Evolutionary conservation across 164 flowering plant species (phyloP).

Genomic region (Tinospora cordifolia): DNA sequence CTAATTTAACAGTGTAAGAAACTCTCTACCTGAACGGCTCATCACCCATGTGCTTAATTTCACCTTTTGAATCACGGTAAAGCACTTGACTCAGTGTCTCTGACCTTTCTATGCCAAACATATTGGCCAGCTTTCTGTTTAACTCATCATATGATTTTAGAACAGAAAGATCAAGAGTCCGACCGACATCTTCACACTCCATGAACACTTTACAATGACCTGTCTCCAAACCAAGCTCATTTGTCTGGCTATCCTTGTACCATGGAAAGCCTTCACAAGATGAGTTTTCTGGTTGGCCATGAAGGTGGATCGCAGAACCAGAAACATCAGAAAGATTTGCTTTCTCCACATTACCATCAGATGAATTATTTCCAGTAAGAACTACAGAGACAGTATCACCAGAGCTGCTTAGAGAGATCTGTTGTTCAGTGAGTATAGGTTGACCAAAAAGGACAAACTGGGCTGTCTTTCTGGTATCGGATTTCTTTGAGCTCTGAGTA

Average conservation of each 20-base stretch:
- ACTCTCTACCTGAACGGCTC: conserved; percentile 51
- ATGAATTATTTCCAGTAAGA: conserved; percentile 36
- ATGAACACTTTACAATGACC: conserved; percentile 62
- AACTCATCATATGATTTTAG: conserved; percentile 52
- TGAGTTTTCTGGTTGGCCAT: conserved; percentile 24
- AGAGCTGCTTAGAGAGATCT: conserved; percentile 42
- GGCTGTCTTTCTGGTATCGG: conserved; percentile 30
- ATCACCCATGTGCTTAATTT: conserved; percentile 42
- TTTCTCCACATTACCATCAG: conserved; percentile 40
- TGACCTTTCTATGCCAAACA: conserved; percentile 42
- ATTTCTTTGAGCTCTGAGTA: conserved; percentile 23
- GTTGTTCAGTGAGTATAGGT: conserved; percentile 56
- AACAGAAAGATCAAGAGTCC: conserved; percentile 51
- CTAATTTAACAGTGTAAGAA: background rate
- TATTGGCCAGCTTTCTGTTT: conserved; percentile 34
- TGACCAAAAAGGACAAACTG: conserved; percentile 57
- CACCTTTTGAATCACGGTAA: conserved; percentile 33
- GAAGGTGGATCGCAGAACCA: conserved; percentile 33
- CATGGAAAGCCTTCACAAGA: conserved; percentile 31
- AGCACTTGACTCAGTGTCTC: conserved; percentile 37
- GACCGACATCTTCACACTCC: conserved; percentile 59
- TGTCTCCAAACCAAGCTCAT: conserved; percentile 29
- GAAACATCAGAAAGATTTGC: conserved; percentile 34
- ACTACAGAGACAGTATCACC: conserved; percentile 31
- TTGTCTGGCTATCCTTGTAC: conserved; percentile 26